phyloP scores from a whole-genome alignment of 2,329 filamentous ascomycete genomes.

The Graphilbum ipis-grandicollis region DNA sequence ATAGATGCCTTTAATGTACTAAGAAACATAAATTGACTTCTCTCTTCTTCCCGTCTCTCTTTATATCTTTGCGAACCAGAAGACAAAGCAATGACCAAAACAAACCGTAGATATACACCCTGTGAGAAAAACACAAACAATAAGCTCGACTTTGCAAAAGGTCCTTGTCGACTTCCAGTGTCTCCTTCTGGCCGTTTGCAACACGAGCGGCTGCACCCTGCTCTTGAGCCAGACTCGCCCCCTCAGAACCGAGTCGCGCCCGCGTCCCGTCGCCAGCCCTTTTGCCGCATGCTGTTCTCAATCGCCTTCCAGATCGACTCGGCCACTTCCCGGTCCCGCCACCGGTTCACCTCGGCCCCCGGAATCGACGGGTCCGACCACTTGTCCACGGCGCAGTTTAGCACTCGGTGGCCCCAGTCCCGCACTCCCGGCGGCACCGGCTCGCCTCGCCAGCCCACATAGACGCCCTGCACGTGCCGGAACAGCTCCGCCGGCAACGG shows the following conservation, averaged over 20 bases:
- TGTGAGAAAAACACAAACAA: too few species aligned
- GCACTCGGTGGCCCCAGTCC: conserved; percentile 72
- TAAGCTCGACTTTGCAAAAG: too few species aligned
- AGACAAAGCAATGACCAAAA: too few species aligned
- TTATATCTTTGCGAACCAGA: too few species aligned
- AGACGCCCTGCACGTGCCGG: conserved; percentile 70
- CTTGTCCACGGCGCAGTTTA: conserved; percentile 67
- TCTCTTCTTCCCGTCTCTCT: too few species aligned
- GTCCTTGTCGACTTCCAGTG: too few species aligned
- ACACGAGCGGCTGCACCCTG: too few species aligned
- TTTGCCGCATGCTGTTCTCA: conserved; percentile 71
- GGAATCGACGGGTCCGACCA: conserved; percentile 40
- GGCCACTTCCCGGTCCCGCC: conserved; percentile 83
- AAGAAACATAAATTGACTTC: too few species aligned
- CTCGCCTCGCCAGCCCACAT: conserved; percentile 83
- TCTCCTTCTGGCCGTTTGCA: too few species aligned
- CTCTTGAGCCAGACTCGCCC: too few species aligned
- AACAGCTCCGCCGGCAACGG: conserved; percentile 77
- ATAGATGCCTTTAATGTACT: too few species aligned
- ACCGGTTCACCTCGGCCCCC: conserved; percentile 38
- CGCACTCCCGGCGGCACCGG: conserved; percentile 59
- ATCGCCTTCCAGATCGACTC: conserved; percentile 85
- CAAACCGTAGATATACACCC: too few species aligned
- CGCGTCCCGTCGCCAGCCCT: conserved; percentile 64
- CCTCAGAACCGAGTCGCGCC: conserved; percentile 36